Evolutionary conservation across 768 basidiomycete species (phyloP).

Genomic region (Phylloporus scabripes): DNA sequence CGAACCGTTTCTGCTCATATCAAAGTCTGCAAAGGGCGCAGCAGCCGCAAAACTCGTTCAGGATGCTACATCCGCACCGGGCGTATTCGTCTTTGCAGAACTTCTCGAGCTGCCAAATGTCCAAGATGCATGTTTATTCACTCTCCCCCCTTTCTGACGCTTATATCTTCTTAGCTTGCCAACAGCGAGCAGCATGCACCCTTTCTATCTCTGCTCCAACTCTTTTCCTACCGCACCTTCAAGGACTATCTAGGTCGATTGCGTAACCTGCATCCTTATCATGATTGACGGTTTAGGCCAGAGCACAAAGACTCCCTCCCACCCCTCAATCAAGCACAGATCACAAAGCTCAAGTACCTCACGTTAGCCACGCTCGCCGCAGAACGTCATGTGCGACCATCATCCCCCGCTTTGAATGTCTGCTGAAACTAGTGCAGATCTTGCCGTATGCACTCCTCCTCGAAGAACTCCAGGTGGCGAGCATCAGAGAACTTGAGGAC

Average conservation of each 20-base stretch:
- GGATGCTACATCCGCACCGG: conserved; percentile 83
- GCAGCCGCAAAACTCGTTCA: conserved; percentile 85
- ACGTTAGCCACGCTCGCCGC: conserved; percentile 82
- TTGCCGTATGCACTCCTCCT: conserved; percentile 77
- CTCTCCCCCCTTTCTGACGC: not conserved
- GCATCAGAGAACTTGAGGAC: conserved; percentile 88
- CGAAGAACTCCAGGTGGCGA: conserved; percentile 63
- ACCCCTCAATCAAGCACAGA: conserved; percentile 63
- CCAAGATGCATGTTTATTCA: conserved; percentile 56
- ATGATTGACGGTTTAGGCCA: conserved; percentile 26
- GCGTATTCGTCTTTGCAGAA: conserved; percentile 90
- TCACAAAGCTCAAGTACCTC: conserved; percentile 87
- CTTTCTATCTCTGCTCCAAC: conserved; percentile 61
- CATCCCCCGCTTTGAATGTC: not conserved
- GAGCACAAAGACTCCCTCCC: conserved; percentile 66
- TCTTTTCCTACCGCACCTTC: conserved; percentile 90
- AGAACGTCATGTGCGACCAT: conserved; percentile 59
- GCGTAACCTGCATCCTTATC: not conserved
- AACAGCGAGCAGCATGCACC: conserved; percentile 58
- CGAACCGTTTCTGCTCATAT: conserved; percentile 89
- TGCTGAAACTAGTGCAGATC: conserved; percentile 42
- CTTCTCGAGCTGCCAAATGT: conserved; percentile 78
- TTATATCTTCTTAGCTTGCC: conserved; percentile 50
- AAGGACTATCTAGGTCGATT: conserved; percentile 70
- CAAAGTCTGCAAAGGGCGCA: conserved; percentile 86